These are phyloP conservation scores for Barnettozyma salicaria DNA, from an alignment of 805 yeast genomes.

Conservation along the genomic window DNA sequence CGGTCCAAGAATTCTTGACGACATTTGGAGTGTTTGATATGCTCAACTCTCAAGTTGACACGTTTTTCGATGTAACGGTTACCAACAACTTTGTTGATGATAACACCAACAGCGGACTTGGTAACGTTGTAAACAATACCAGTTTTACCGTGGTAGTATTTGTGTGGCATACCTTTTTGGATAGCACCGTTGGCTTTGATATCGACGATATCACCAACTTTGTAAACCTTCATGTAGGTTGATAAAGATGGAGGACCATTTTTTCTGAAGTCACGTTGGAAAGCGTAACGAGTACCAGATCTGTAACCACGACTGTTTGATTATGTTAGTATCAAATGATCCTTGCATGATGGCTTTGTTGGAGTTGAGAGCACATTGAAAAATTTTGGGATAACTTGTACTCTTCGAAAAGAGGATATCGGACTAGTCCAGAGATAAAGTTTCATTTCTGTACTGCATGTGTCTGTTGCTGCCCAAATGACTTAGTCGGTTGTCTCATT, in stretches of 20 bases:
- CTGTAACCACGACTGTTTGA: constrained; percentile 91
- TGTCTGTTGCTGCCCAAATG: too few relatives aligned
- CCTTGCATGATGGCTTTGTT: too few relatives aligned
- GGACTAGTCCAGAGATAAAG: too few relatives aligned
- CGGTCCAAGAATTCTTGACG: constrained; percentile 98
- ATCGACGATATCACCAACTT: constrained; percentile 99
- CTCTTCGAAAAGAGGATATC: too few relatives aligned
- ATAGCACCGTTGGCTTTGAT: constrained; percentile 98
- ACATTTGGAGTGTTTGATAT: constrained; percentile 99
- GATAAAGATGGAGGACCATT: constrained; percentile 94
- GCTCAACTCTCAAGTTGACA: constrained; percentile 97
- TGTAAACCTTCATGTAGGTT: constrained; percentile 95
- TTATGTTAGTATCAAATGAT: constrained; percentile 13
- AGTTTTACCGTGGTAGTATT: constrained; percentile 99
- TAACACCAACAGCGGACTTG: constrained; percentile 97
- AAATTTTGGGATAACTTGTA: too few relatives aligned
- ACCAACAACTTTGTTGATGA: constrained; percentile 97
- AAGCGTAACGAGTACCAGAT: constrained; percentile 99
- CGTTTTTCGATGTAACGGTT: constrained; percentile 99
- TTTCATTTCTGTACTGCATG: too few relatives aligned
- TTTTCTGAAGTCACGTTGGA: constrained; percentile 97
- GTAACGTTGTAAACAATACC: constrained; percentile 99
- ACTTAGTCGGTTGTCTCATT: too few relatives aligned
- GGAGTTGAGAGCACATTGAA: too few relatives aligned
- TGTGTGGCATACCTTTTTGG: constrained; percentile 99